Evolutionary conservation across 306 rosid species (phyloP).

Genomic region (Cucurbita moschata): DNA sequence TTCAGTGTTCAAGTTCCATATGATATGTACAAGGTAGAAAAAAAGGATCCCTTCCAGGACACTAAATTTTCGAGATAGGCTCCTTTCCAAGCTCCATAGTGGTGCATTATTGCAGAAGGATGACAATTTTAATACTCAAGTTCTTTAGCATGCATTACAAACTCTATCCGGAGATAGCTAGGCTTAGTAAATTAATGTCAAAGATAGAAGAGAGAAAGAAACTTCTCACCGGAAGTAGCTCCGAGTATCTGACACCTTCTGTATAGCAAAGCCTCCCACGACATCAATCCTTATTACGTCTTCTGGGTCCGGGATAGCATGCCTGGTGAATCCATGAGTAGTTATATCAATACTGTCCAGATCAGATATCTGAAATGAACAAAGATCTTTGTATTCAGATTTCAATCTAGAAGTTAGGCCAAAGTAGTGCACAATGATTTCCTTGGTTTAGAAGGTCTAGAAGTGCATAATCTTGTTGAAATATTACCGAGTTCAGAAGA

Average conservation of each 20-base stretch:
- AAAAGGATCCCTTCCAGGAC: not conserved
- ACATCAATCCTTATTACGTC: conserved; percentile 66
- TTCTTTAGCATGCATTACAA: not conserved
- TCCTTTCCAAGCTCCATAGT: not conserved
- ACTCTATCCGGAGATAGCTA: not conserved
- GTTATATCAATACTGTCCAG: conserved; percentile 17
- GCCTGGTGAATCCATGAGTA: conserved; percentile 32
- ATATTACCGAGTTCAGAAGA: conserved; percentile 66
- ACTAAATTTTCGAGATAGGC: not conserved
- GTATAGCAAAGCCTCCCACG: conserved; percentile 90
- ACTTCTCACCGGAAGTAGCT: conserved; percentile 80
- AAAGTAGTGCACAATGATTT: not conserved
- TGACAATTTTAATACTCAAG: not conserved
- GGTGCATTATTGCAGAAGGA: not conserved
- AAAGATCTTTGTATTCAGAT: conserved; percentile 10
- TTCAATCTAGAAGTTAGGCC: not conserved
- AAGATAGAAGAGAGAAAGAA: not conserved
- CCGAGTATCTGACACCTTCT: conserved; percentile 69
- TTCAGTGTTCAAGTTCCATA: conserved; percentile 5
- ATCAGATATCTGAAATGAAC: conserved; percentile 46
- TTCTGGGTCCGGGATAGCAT: conserved; percentile 46
- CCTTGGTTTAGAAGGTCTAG: not conserved
- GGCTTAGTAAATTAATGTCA: not conserved
- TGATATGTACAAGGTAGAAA: not conserved
- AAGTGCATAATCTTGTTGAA: not conserved